Base-by-base conservation (phyloP, 306 rosid species). In the Acmispon strigosus region DNA sequence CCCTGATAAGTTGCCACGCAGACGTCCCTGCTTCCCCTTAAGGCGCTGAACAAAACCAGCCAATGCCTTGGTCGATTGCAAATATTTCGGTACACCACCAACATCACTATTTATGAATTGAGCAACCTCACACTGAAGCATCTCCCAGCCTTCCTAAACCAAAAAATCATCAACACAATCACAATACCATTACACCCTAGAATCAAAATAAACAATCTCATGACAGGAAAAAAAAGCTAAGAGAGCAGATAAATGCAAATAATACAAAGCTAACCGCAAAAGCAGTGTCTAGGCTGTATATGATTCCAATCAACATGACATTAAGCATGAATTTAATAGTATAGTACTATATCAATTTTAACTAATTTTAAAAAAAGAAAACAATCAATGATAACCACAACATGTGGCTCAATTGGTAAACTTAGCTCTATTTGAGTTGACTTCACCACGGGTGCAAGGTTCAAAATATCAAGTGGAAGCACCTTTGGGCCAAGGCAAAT, bases 21-120 rank as follows among this genome's bases (percentile, higher is more conserved):
- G 87, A 29, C 97, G 91, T 7, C 98, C 98, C 58, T 89, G 96
- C 79, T 93, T 93, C 71, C 98, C 98, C 67, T 93, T 90, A 47
- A 90, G 89, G 59, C 97, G 98, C 80, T 93, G 98, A 69, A 93
- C 78, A 70, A 93, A 85, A 68, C 98, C 98, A 43, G 77, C 75
- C 74, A 85, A 58, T 53, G 84, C 32, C 32, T 79, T 89, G 59
- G 11, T 56, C 18, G 78, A 70, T 70, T 86, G 91, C 87, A 78
- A 36, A 60, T 54, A 0, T 63, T 5, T 77, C 5, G 88, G 90
- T 72, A 81, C 66, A 74, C 84, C 88, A 57, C 93, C 91, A 68
- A 84, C 88, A 15, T 90, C 98, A 63, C 98, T 88, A 74, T 93
- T 93, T 76, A 93, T 88, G 32, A 82, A 89, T 72, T 83, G 92